Evolutionary conservation across 2,329 filamentous ascomycete genomes (phyloP).

Genomic region (Achaetomium macrosporum): DNA sequence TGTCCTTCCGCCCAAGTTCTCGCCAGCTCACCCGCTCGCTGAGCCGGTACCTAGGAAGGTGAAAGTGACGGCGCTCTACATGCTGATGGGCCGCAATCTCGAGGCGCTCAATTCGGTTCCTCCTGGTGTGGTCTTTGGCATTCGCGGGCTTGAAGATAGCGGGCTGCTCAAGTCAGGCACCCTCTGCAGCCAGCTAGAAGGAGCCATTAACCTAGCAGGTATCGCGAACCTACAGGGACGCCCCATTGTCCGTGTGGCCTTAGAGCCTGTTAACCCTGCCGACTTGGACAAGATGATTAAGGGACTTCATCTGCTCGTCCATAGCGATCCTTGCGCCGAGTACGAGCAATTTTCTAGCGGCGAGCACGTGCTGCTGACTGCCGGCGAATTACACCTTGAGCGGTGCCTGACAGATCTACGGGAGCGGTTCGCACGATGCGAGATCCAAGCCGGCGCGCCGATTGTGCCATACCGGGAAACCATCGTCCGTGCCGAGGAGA

Average conservation of each 20-base stretch:
- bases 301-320: conserved; percentile 78
- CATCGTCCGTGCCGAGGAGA: conserved; percentile 80
- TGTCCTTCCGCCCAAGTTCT: conserved; percentile 89
- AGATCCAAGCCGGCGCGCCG: conserved; percentile 87
- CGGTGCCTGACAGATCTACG: conserved; percentile 87
- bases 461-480: conserved; percentile 96
- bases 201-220: conserved; percentile 84
- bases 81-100: conserved; percentile 89
- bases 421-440: conserved; percentile 87
- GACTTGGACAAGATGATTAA: conserved; percentile 94
- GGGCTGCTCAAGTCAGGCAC: conserved; percentile 95
- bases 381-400: conserved; percentile 90
- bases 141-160: conserved; percentile 77
- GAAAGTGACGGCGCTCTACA: conserved; percentile 80
- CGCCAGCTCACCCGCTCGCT: conserved; percentile 67
- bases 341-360: conserved; percentile 91
- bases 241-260: conserved; percentile 88
- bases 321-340: conserved; percentile 91
- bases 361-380: conserved; percentile 91
- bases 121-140: conserved; percentile 91
- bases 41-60: conserved; percentile 73
- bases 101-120: conserved; percentile 80
- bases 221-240: conserved; percentile 69
- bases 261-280: conserved; percentile 87
- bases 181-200: conserved; percentile 78